Evolutionary conservation across 495 filamentous ascomycete genomes (phyloP), one percentile per base, ranked within the genome.

Genomic region (Penicillium manginii): DNA sequence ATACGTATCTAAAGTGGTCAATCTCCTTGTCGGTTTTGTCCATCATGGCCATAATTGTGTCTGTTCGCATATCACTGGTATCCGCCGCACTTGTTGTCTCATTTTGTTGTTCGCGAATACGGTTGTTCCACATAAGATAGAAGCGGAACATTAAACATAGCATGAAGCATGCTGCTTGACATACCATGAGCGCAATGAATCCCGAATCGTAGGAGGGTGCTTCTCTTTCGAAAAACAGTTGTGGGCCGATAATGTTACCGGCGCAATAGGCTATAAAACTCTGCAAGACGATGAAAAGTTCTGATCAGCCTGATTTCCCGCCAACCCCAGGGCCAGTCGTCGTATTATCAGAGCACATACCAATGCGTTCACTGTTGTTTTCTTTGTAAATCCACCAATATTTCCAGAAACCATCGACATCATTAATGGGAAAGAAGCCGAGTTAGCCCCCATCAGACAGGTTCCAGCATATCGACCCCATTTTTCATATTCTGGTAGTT

Each of bases 381-480:
- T 83, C 65, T 87, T 86, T 8, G 84, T 86, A 67, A 82, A 85
- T 17, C 83, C 83, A 4, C 79, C 80, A 1, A 85, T 72, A 50
- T 86, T 85, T 2, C 21, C 39, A 22, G 31, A 73, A 76, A 21
- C n/a, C n/a, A 21, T 21, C 40, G 40, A 45, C n/a, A 45, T 62
- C 11, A 37, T 8, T 68, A 75, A 4, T 81, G 68, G 2, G 23
- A 65, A 51, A n/a, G 18, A 22, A 26, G 35, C 39, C 7, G 55
- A 42, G 22, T 52, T 52, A 14, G 52, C 17, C 1, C 22, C 26
- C 47, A 58, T 52, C 4, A 51, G 17, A 17, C 29, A 33, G 0
- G 42, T 33, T 18, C 55, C 55, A 35, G 7, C 55, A n/a, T 37
- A 37, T 4, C 35, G 35, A 37, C 35, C 35, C 35, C 35, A 37